phyloP scores from a whole-genome alignment of 257 asterid genomes.

The Ilex asprella region DNA sequence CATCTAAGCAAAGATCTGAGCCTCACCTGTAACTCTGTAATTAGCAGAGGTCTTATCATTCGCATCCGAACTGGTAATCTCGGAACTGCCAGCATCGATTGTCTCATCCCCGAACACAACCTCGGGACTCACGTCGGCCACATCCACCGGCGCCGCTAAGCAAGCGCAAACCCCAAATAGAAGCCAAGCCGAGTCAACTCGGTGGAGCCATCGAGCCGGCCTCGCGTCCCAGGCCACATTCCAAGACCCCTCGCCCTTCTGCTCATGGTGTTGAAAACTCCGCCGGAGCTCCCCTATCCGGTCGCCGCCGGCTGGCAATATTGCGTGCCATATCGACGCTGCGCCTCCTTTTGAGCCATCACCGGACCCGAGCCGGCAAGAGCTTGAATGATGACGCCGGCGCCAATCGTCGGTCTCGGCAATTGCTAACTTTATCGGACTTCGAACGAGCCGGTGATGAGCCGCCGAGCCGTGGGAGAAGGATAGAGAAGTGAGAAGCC shows the following conservation, averaged over 20 bases:
- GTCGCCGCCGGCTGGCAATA: conserved; percentile 51
- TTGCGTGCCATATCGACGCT: conserved; percentile 71
- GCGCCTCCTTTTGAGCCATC: conserved; percentile 21
- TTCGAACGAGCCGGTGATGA: conserved; percentile 28
- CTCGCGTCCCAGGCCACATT: conserved; percentile 86
- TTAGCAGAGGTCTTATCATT: conserved; percentile 18
- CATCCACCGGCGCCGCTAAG: conserved; percentile 30
- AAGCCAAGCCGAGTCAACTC: conserved; percentile 77
- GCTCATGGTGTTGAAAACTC: conserved; percentile 35
- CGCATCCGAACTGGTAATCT: conserved; percentile 5
- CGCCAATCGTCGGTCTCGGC: conserved; percentile 12
- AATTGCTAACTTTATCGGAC: conserved; percentile 15
- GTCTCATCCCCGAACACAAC: conserved; percentile 9
- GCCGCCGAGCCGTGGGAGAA: conserved; percentile 34
- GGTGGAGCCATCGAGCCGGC: conserved; percentile 90
- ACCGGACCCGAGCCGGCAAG: conserved; percentile 19
- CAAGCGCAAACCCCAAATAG: conserved; percentile 64
- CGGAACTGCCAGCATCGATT: conserved; percentile 2
- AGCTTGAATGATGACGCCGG: conserved; percentile 25
- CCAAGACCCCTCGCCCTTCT: conserved; percentile 81
- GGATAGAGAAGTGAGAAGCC: conserved; percentile 43
- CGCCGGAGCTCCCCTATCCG: conserved; percentile 20
- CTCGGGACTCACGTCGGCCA: conserved; percentile 21
- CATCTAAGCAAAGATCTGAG: too few relatives aligned
- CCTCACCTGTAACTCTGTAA: conserved; percentile 55